phyloP scores from a whole-genome alignment of 805 yeast genomes.

The Tetrapisispora nanseiensis region DNA sequence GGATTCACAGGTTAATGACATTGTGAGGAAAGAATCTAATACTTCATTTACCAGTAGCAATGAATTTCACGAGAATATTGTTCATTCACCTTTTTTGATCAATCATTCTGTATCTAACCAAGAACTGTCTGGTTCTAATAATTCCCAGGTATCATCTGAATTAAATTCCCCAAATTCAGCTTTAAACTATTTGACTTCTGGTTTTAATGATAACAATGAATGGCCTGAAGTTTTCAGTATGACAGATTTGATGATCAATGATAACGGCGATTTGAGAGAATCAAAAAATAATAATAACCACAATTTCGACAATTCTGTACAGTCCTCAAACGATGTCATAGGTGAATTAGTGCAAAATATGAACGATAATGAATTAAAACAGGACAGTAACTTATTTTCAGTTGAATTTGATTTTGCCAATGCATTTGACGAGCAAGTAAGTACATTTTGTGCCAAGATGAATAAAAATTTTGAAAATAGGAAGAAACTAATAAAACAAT shows the following conservation, averaged over 20 bases:
- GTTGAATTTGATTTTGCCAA: slow-evolving; percentile 31
- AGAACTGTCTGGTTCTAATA: not conserved
- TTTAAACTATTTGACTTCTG: not conserved
- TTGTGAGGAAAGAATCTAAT: not conserved
- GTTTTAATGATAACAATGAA: not conserved
- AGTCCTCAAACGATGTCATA: not conserved
- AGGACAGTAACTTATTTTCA: slow-evolving; percentile 11
- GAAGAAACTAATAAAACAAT: not conserved
- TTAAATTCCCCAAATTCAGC: not conserved
- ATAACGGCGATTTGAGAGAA: not conserved
- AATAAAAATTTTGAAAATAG: slow-evolving; percentile 19
- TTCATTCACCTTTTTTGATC: not conserved
- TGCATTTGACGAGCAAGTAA: slow-evolving; percentile 58
- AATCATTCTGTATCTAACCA: not conserved
- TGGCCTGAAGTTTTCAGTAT: not conserved
- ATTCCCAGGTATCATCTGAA: not conserved
- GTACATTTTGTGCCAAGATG: slow-evolving; percentile 66
- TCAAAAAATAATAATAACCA: not conserved
- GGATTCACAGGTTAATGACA: too few species aligned
- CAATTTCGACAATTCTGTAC: not conserved
- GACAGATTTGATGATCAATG: not conserved
- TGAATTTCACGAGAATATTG: not conserved
- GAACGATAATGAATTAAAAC: not conserved
- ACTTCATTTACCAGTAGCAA: not conserved
- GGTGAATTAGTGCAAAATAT: not conserved